Evolutionary conservation across 2,329 filamentous ascomycete genomes (phyloP).

Genomic region (Verticillium dahliae): DNA sequence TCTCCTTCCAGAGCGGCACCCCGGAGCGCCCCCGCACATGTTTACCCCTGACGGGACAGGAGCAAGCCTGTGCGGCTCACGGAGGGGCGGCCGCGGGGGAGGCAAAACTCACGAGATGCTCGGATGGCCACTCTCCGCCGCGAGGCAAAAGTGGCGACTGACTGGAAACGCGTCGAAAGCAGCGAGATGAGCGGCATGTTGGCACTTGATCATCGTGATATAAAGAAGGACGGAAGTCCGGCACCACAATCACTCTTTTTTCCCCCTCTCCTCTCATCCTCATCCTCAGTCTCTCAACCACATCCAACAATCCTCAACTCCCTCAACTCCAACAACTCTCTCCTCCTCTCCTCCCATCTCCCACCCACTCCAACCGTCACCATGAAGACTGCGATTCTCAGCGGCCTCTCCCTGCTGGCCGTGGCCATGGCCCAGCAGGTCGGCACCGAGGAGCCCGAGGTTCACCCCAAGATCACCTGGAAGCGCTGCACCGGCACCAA

Average conservation of each 20-base stretch:
- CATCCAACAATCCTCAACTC: not conserved
- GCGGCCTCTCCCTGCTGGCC: slow-evolving; percentile 13
- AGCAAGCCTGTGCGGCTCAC: not conserved
- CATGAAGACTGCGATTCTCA: slow-evolving; percentile 10
- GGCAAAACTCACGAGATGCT: not conserved
- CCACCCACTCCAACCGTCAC: not conserved
- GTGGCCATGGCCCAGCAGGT: slow-evolving; percentile 15
- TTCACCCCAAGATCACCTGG: slow-evolving; percentile 18
- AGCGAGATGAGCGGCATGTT: not conserved
- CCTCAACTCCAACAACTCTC: not conserved
- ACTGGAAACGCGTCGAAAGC: not conserved
- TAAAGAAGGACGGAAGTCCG: not conserved
- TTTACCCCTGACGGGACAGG: not conserved
- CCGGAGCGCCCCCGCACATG: not conserved
- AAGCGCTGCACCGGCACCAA: slow-evolving; percentile 15
- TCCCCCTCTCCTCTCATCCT: not conserved
- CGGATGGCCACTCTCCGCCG: not conserved
- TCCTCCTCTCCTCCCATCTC: not conserved
- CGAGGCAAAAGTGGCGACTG: not conserved
- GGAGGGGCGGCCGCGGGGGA: not conserved
- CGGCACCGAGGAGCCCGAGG: slow-evolving; percentile 16
- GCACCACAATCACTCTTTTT: not conserved
- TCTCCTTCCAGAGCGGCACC: not conserved
- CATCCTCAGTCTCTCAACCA: slow-evolving; percentile 1
- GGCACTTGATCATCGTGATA: not conserved